phyloP scores from a whole-genome alignment of 2,329 filamentous ascomycete species.

The Ceratocystis cacaofunesta region DNA sequence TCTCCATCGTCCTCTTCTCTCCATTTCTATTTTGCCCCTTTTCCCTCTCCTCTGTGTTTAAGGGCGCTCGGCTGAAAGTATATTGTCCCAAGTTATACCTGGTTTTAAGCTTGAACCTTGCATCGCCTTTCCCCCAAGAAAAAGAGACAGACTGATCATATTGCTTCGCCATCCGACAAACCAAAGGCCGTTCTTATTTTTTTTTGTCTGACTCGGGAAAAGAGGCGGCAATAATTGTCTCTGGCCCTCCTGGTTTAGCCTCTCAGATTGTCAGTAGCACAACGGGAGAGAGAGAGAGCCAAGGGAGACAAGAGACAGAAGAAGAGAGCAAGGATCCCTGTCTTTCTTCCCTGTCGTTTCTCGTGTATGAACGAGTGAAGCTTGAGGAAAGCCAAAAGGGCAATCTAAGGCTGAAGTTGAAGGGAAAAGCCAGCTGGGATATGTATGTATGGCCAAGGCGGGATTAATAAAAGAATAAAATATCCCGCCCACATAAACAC shows the following conservation, averaged over 20 bases:
- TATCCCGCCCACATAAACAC: background rate
- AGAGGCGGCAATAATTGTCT: background rate
- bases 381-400: background rate
- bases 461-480: background rate
- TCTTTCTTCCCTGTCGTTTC: too few relatives aligned
- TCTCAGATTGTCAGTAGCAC: background rate
- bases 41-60: too few relatives aligned
- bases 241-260: background rate
- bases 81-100: too few relatives aligned
- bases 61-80: too few relatives aligned
- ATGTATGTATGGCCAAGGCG: too few relatives aligned
- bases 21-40: too few relatives aligned
- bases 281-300: background rate
- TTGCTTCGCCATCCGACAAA: background rate
- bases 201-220: background rate
- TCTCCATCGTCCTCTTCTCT: too few relatives aligned
- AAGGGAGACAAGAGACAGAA: background rate
- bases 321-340: too few relatives aligned
- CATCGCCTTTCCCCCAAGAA: too few relatives aligned
- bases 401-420: background rate
- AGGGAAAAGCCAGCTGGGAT: background rate
- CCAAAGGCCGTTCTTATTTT: background rate
- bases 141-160: too few relatives aligned
- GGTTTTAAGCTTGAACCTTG: background rate
- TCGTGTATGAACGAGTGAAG: background rate